A percentile compares a stretch with the other conserved stretches of the same genome.
These are phyloP conservation scores for Akanthomyces muscarius DNA, from an alignment of 2,329 filamentous ascomycete genomes.

Conservation along the genomic window DNA sequence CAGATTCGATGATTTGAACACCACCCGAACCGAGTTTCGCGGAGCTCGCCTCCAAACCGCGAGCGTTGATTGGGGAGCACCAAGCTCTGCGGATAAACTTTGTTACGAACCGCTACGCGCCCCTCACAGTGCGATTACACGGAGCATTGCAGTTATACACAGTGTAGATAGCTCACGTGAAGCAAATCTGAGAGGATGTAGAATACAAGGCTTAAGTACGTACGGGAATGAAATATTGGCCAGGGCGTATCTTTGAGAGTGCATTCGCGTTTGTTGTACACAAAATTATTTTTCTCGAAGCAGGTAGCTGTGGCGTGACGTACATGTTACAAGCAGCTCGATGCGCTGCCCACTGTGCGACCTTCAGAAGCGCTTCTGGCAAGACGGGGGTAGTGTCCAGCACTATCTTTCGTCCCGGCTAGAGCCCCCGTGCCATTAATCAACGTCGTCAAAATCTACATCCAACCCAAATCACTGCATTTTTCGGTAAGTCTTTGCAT, in stretches of 20 bases:
- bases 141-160: slow-evolving; percentile 18
- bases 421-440: slow-evolving; percentile 14
- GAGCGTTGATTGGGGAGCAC: slow-evolving; percentile 11
- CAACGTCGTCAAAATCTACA: slow-evolving; percentile 1
- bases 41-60: slow-evolving; percentile 1
- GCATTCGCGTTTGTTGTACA: background rate
- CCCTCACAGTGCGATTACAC: slow-evolving; percentile 25
- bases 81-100: slow-evolving; percentile 26
- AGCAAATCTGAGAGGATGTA: slow-evolving; percentile 28
- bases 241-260: background rate
- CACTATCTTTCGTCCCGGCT: slow-evolving; percentile 13
- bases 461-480: background rate
- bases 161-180: slow-evolving; percentile 35
- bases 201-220: slow-evolving; percentile 12
- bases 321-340: background rate
- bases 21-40: background rate
- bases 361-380: slow-evolving; percentile 11
- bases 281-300: background rate
- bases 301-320: slow-evolving; percentile 13
- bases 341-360: slow-evolving; percentile 14
- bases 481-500: slow-evolving; percentile 4
- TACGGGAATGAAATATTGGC: background rate
- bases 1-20: background rate
- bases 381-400: slow-evolving; percentile 10
- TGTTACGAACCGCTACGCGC: slow-evolving; percentile 25